Evolutionary conservation across 2,329 filamentous ascomycete genomes (phyloP), one percentile per base, ranked within the genome.

Genomic region (Botrytis porri): DNA sequence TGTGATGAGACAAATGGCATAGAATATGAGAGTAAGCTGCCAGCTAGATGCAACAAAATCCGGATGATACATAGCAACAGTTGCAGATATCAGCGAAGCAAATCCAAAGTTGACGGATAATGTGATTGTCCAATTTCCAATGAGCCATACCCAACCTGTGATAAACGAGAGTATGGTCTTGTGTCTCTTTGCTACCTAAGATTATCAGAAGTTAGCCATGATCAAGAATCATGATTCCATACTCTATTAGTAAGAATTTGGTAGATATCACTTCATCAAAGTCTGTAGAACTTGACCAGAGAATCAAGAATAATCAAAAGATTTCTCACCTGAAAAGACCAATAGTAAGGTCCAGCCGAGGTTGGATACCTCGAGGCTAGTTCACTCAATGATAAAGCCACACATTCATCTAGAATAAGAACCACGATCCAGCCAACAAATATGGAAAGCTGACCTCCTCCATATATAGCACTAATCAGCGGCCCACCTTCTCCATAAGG

Each of bases 121-220:
- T 0, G 92, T 94, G 77, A 95, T 95, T 76, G 91, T 93, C 81
- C 94, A 91, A 83, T 94, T 94, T 73, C 93, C 93, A 69, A 93
- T 89, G 29, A 93, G 87, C 80, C 92, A 94, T 35, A 91, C 84
- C 92, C 92, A 94, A 74, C 92, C 92, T 76, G 89, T 92, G 74
- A 92, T 88, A 88, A 90, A 94, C 45, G 89, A 89, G 25, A 90
- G 85, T 25, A 92, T 83, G 60, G 86, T 87, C 70, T 91, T 89
- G 83, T 88, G 91, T 25, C 81, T 82, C 39, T 86, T 81, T 29
- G 91, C 86, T 22, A 94, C 87, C 70, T 71, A 59, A 4, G 8
- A 32, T n/a, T 12, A 37, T 43, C n/a, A 54, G 12, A 9, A 59
- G 32, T 69, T 43, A 69, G 66, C 20, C 18, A 20, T n/a, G 39